phyloP scores from a whole-genome alignment of 1,139 yeast genomes.

The Pichia cactophila region DNA sequence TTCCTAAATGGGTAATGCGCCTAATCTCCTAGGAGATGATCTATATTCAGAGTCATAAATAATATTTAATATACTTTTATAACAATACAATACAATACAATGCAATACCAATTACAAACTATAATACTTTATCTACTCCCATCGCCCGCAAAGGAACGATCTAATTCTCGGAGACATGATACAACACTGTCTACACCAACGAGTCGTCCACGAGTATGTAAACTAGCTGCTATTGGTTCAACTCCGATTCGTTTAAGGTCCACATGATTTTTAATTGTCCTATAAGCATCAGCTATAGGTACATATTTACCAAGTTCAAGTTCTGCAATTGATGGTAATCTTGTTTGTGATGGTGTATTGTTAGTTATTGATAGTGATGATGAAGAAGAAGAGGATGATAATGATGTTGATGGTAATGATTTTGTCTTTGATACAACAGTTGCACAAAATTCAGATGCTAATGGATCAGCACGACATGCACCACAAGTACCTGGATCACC shows the following conservation, averaged over 20 bases:
- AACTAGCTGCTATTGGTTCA: conserved; percentile 62
- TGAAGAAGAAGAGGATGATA: too few relatives aligned
- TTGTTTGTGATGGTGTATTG: neutral
- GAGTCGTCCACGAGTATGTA: conserved; percentile 78
- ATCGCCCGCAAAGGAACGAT: conserved; percentile 43
- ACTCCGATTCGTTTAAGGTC: conserved; percentile 68
- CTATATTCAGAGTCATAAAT: too few relatives aligned
- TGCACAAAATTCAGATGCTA: conserved; percentile 83
- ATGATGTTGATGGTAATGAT: neutral
- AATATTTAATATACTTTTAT: too few relatives aligned
- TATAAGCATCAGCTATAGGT: conserved; percentile 85
- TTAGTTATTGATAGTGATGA: too few relatives aligned
- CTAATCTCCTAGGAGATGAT: too few relatives aligned
- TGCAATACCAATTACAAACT: too few relatives aligned
- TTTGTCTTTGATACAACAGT: conserved; percentile 33
- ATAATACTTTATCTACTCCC: too few relatives aligned
- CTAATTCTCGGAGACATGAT: conserved; percentile 71
- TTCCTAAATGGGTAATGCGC: too few relatives aligned
- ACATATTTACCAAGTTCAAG: conserved; percentile 36
- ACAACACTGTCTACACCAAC: conserved; percentile 86
- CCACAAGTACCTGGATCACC: conserved; percentile 85
- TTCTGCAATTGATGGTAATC: neutral
- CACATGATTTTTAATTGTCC: conserved; percentile 73
- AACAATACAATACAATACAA: too few relatives aligned
- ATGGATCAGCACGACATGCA: conserved; percentile 80